These are phyloP conservation scores for Medicago lupulina DNA, from an alignment of 306 rosid genomes.

Conservation along the genomic window DNA sequence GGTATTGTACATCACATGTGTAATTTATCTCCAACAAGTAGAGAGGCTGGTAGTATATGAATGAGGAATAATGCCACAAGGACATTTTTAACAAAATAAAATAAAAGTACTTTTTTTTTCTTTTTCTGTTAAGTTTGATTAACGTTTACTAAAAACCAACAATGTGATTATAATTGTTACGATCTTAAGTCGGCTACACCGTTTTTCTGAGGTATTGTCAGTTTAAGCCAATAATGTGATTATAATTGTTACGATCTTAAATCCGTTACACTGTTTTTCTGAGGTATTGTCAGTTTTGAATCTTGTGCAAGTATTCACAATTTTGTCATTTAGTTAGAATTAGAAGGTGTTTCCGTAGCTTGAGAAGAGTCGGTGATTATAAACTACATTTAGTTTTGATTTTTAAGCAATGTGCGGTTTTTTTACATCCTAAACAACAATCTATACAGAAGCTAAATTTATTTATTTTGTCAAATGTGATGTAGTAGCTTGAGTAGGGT, in stretches of 20 bases:
- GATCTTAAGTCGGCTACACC: neutral
- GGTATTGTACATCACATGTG: conserved; percentile 30
- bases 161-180: neutral
- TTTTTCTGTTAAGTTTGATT: neutral
- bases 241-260: too few species aligned
- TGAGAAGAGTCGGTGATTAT: neutral
- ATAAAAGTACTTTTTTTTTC: neutral
- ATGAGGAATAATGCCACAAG: neutral
- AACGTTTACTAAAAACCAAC: conserved; percentile 19
- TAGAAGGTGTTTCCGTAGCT: neutral
- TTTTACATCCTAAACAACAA: neutral
- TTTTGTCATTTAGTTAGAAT: too few species aligned
- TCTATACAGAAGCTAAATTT: conserved; percentile 3
- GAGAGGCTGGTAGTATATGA: conserved; percentile 17
- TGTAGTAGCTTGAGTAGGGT: neutral
- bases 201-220: too few species aligned
- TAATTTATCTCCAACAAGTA: conserved; percentile 35
- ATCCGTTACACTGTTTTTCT: too few species aligned
- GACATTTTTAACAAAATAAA: too few species aligned
- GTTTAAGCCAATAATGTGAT: conserved; percentile 22
- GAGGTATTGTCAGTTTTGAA: neutral
- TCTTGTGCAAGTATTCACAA: neutral
- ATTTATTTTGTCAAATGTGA: conserved; percentile 21
- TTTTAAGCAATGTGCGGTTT: too few species aligned
- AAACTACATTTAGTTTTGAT: neutral